Conservation (phyloP, 805 yeast genomes). For the Pichia scutulata region DNA sequence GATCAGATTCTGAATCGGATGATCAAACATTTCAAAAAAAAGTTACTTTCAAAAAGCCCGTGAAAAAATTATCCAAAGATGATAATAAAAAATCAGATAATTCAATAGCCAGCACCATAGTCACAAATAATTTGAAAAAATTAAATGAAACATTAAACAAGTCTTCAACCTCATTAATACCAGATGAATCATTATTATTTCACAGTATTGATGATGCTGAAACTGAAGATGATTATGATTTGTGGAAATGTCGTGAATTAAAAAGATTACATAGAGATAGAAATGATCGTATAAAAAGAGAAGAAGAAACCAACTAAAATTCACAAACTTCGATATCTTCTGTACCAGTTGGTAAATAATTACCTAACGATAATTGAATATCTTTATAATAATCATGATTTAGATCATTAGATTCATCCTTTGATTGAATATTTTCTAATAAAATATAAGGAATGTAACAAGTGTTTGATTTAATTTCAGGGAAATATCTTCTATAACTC, state of each 20-base stretch:
- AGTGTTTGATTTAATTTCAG: conserved; percentile 26
- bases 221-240: conserved; percentile 33
- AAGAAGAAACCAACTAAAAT: conserved; percentile 10
- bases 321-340: conserved; percentile 13
- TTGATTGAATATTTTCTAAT: conserved; percentile 6
- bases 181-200: conserved; percentile 4
- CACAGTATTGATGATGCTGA: conserved; percentile 46
- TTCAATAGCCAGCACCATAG: not conserved
- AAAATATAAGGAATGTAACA: conserved; percentile 35
- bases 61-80: not conserved
- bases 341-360: conserved; percentile 9
- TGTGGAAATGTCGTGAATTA: conserved; percentile 30
- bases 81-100: not conserved
- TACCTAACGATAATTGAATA: conserved; percentile 4
- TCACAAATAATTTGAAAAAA: not conserved
- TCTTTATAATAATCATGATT: conserved; percentile 9
- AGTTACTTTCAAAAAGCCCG: not conserved
- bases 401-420: not conserved
- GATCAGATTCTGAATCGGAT: not conserved
- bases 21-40: not conserved
- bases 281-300: conserved; percentile 17
- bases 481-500: conserved; percentile 49
- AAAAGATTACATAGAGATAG: conserved; percentile 27
- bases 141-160: not conserved
- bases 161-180: not conserved